phyloP scores from a whole-genome alignment of 176 grass and related monocot genomes.

The Poa pratensis region DNA sequence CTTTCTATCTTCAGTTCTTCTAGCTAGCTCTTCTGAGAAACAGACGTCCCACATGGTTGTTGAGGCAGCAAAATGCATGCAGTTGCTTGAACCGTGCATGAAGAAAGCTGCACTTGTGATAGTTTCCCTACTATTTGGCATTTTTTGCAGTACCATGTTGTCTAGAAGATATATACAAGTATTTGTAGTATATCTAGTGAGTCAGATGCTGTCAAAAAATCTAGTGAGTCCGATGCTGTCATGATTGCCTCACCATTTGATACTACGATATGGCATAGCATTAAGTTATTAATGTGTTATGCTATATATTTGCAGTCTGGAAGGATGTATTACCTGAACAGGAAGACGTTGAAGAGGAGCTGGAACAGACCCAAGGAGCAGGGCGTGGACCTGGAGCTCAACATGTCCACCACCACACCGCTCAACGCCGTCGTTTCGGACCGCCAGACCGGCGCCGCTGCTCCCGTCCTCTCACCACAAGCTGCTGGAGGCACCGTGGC shows the following conservation, averaged over 20 bases:
- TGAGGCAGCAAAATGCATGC: conserved; percentile 37
- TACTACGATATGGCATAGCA: background rate
- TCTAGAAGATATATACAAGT: conserved; percentile 30
- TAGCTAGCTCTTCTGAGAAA: too few species aligned
- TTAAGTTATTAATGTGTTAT: conserved; percentile 32
- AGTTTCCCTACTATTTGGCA: conserved; percentile 36
- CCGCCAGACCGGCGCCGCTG: too few species aligned
- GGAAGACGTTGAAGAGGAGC: conserved; percentile 86
- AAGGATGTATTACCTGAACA: conserved; percentile 97
- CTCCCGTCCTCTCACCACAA: background rate
- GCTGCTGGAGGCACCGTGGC: conserved; percentile 34
- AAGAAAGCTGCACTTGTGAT: conserved; percentile 18
- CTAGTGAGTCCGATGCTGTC: background rate
- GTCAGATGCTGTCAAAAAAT: conserved; percentile 15
- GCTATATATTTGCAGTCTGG: conserved; percentile 64
- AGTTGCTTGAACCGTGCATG: background rate
- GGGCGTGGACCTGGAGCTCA: conserved; percentile 79
- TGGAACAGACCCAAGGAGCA: conserved; percentile 79
- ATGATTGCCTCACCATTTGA: conserved; percentile 33
- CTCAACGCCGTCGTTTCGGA: background rate
- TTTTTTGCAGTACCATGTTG: conserved; percentile 15
- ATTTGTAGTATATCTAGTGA: background rate
- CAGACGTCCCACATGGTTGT: too few species aligned
- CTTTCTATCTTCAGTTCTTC: background rate
- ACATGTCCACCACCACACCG: conserved; percentile 54